phyloP scores from a whole-genome alignment of 495 filamentous ascomycete species.

The Xylaria bambusicola region DNA sequence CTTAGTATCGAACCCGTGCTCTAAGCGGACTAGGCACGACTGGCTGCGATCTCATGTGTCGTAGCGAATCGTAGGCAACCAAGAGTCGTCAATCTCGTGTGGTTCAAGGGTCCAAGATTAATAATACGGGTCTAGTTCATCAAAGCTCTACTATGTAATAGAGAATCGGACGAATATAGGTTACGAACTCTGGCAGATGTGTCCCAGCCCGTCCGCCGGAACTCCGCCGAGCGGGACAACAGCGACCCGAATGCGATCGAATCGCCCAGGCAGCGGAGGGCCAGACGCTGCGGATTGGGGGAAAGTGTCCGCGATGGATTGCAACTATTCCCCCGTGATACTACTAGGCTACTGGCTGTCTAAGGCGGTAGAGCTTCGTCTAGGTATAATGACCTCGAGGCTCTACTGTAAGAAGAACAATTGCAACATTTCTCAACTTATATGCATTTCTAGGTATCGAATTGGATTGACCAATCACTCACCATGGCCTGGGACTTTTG shows the following conservation, averaged over 20 bases:
- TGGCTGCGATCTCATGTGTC: background rate
- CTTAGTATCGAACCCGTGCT: background rate
- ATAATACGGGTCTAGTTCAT: no score
- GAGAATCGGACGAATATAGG: background rate
- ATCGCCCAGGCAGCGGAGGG: no score
- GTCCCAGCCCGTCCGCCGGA: background rate
- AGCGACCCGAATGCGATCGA: background rate
- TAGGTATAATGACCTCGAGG: no score
- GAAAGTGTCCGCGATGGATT: slow-evolving; percentile 10
- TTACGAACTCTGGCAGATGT: background rate
- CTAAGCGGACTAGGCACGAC: slow-evolving; percentile 8
- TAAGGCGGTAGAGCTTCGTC: background rate
- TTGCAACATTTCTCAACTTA: background rate
- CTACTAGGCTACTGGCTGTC: no score
- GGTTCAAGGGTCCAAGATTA: no score
- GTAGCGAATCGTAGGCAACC: background rate
- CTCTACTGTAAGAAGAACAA: background rate
- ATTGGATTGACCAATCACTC: no score
- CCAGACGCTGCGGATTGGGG: background rate
- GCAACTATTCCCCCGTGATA: slow-evolving; percentile 7
- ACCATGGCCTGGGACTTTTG: no score
- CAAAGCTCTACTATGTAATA: no score
- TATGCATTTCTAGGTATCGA: no score
- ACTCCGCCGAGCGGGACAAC: slow-evolving; percentile 6
- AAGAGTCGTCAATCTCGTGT: background rate